These are phyloP conservation scores for Cinnamomum chago DNA, from an alignment of 164 flowering plant species.

Conservation along the genomic window DNA sequence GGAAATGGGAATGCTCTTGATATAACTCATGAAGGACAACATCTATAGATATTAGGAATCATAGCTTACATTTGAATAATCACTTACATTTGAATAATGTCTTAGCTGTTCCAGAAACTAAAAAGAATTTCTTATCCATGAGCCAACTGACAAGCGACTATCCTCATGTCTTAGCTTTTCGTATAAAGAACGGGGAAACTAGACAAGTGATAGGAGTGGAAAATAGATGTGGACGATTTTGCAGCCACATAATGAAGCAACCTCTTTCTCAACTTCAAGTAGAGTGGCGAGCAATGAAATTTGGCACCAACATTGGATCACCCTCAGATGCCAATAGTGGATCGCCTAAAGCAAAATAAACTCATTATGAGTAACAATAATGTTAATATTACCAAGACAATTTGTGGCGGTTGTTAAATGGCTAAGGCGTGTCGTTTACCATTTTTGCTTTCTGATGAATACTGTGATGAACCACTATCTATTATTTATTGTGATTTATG, in stretches of 20 bases:
- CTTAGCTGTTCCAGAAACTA: neutral
- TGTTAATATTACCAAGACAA: neutral
- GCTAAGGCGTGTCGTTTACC: neutral
- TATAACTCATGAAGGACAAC: neutral
- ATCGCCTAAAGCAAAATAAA: neutral
- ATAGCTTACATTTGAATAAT: neutral
- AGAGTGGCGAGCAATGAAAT: neutral
- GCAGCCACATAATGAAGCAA: neutral
- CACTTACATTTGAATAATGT: neutral
- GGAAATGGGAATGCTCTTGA: neutral
- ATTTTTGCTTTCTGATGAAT: neutral
- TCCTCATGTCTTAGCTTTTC: neutral
- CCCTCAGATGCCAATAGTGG: neutral
- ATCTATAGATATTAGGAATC: neutral
- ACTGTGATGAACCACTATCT: neutral
- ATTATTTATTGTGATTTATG: neutral
- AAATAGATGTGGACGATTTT: neutral
- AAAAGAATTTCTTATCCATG: neutral
- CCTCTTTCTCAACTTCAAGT: neutral
- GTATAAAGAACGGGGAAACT: neutral
- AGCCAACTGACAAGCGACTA: neutral
- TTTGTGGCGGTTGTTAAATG: conserved; percentile 4
- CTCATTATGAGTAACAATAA: neutral
- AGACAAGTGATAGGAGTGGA: neutral
- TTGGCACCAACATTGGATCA: neutral